Percentiles rank a stretch among this genome's conserved stretches.
Conservation (phyloP, 192 early-diverging fungal genomes). For the Gigaspora rosea region DNA sequence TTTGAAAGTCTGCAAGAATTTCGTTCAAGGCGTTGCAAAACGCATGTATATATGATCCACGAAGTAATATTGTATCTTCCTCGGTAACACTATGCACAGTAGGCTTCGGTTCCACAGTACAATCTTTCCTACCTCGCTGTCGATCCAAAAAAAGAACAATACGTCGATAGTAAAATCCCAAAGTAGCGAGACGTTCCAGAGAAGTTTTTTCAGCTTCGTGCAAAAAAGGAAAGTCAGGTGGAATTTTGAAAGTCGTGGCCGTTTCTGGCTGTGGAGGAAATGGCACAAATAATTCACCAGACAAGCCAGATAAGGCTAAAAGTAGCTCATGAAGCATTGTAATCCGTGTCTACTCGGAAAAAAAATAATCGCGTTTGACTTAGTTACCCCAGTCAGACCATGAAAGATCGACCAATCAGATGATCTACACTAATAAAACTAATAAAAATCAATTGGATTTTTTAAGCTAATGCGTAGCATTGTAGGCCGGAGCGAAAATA, state of each 20-base stretch:
- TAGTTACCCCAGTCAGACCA: too few relatives aligned
- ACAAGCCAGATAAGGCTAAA: constrained; percentile 61
- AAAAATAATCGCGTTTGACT: too few relatives aligned
- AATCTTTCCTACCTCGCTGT: constrained; percentile 11
- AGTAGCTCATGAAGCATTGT: constrained; percentile 76
- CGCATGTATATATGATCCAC: constrained; percentile 55
- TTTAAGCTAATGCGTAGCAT: too few relatives aligned
- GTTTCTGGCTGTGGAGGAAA: constrained; percentile 33
- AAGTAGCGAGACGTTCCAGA: constrained; percentile 58
- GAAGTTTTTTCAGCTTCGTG: constrained; percentile 64
- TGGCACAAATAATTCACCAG: constrained; percentile 70
- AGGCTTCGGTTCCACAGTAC: neutral
- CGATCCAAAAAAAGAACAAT: neutral
- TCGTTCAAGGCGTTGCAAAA: constrained; percentile 49
- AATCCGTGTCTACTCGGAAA: too few relatives aligned
- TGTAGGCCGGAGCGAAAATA: too few relatives aligned
- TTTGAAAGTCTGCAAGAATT: constrained; percentile 46
- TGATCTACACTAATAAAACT: too few relatives aligned
- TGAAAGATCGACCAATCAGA: too few relatives aligned
- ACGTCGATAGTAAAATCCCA: constrained; percentile 55
- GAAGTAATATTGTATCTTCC: neutral
- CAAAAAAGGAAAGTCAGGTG: constrained; percentile 61
- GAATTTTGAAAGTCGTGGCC: constrained; percentile 57
- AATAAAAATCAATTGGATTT: too few relatives aligned
- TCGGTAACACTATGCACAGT: neutral